Evolutionary conservation across 352 stramenopile genomes (phyloP).

Genomic region (Aphanomyces euteiches): DNA sequence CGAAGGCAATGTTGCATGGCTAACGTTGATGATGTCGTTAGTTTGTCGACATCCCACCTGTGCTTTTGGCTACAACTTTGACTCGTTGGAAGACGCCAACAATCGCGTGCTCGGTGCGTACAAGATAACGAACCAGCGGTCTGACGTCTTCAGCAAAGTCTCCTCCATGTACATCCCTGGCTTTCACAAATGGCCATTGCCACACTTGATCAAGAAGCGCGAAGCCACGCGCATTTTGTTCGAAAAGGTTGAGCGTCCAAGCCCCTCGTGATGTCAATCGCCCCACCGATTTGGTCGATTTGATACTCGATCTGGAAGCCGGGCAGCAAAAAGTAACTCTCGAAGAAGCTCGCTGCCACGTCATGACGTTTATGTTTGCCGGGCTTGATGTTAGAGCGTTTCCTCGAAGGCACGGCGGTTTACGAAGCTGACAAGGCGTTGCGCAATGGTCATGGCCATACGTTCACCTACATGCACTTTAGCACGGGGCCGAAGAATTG

Average conservation of each 20-base stretch:
- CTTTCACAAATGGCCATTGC: slow-evolving; percentile 14
- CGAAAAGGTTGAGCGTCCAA: slow-evolving; percentile 15
- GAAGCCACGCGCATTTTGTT: slow-evolving; percentile 16
- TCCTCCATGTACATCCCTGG: slow-evolving; percentile 1
- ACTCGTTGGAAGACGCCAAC: slow-evolving; percentile 14
- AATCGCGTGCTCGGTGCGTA: neutral
- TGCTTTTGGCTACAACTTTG: slow-evolving; percentile 26
- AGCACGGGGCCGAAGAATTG: too few relatives aligned
- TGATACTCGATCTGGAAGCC: slow-evolving; percentile 18
- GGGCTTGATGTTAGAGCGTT: too few relatives aligned
- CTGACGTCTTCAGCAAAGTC: slow-evolving; percentile 5
- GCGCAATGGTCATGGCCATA: too few relatives aligned
- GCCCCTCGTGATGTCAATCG: neutral
- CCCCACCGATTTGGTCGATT: slow-evolving; percentile 15
- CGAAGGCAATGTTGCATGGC: neutral
- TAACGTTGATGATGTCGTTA: too few relatives aligned
- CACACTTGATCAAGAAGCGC: neutral
- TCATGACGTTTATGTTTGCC: slow-evolving; percentile 22
- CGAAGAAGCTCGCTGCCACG: slow-evolving; percentile 18
- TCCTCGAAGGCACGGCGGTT: too few relatives aligned
- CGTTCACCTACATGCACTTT: too few relatives aligned
- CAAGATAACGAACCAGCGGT: slow-evolving; percentile 19
- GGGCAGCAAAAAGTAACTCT: slow-evolving; percentile 11
- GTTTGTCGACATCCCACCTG: neutral
- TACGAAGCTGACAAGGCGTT: too few relatives aligned